A percentile compares a stretch with the other conserved stretches of the same genome.
phyloP scores from a whole-genome alignment of 1,284 basidiomycete species.

The Rhodotorula sp. region DNA sequence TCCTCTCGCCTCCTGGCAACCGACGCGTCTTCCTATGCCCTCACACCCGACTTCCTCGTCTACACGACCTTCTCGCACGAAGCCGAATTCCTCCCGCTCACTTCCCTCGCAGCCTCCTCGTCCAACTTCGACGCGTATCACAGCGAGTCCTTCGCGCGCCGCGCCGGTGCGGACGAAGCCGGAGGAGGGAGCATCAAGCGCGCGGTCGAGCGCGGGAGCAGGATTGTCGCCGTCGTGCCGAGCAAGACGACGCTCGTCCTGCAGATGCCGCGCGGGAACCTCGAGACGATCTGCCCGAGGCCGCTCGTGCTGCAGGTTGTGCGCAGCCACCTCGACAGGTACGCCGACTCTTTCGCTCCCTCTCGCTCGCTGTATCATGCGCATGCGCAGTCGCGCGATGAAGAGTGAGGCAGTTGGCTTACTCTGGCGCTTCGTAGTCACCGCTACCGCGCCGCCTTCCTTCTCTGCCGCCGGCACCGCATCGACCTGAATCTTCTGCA shows the following conservation, averaged over 20 bases:
- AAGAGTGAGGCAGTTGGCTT: not conserved
- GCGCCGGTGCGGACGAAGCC: slow-evolving; percentile 49
- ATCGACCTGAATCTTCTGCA: slow-evolving; percentile 87
- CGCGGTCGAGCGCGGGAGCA: slow-evolving; percentile 79
- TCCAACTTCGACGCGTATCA: slow-evolving; percentile 1
- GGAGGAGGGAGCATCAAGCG: slow-evolving; percentile 53
- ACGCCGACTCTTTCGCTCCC: slow-evolving; percentile 47
- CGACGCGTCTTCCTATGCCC: slow-evolving; percentile 64
- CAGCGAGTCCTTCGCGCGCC: slow-evolving; percentile 40
- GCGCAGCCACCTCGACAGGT: slow-evolving; percentile 70
- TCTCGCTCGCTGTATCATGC: not conserved
- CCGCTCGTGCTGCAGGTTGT: slow-evolving; percentile 86
- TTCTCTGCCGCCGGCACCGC: slow-evolving; percentile 87
- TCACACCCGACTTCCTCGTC: slow-evolving; percentile 79
- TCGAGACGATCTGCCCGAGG: slow-evolving; percentile 92
- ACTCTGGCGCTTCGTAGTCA: slow-evolving; percentile 35
- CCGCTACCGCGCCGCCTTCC: slow-evolving; percentile 79
- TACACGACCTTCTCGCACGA: slow-evolving; percentile 85
- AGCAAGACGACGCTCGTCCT: slow-evolving; percentile 85
- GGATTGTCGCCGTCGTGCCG: slow-evolving; percentile 80
- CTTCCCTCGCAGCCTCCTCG: not conserved
- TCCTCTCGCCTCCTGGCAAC: slow-evolving; percentile 36
- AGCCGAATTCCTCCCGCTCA: slow-evolving; percentile 68
- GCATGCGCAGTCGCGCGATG: not conserved
- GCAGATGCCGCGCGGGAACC: slow-evolving; percentile 96